Percentiles rank a stretch among this genome's conserved stretches.
Evolutionary conservation across 2,329 filamentous ascomycete species (phyloP).

Genomic region (Diplodia mutila): DNA sequence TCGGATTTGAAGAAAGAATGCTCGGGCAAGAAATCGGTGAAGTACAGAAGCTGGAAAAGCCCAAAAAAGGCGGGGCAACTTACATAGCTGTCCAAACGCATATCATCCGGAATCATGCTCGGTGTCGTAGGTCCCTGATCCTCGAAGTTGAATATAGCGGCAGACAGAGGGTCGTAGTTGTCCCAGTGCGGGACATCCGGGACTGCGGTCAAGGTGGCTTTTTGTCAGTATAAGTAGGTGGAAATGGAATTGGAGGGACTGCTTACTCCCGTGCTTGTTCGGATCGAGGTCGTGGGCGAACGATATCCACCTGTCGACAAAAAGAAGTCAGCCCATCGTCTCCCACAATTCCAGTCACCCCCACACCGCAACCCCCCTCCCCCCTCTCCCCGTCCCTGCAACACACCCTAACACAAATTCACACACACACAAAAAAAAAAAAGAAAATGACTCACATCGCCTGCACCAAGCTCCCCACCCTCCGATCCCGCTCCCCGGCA

Average conservation of each 20-base stretch:
- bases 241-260: no score
- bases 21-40: not conserved
- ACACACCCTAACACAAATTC: not conserved
- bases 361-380: not conserved
- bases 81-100: constrained; percentile 23
- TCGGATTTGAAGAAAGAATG: not conserved
- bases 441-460: constrained; percentile 3
- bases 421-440: not conserved
- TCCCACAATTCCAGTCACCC: not conserved
- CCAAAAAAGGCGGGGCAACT: not conserved
- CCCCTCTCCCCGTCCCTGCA: not conserved
- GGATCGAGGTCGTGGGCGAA: constrained; percentile 13
- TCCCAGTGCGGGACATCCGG: constrained; percentile 3
- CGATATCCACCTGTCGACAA: constrained; percentile 11
- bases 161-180: not conserved
- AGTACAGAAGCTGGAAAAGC: not conserved
- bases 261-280: constrained; percentile 5
- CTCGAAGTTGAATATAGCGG: constrained; percentile 3
- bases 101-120: constrained; percentile 8
- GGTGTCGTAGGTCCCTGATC: not conserved
- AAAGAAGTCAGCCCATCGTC: not conserved
- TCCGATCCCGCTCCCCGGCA: not conserved
- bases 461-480: not conserved
- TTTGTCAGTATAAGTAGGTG: not conserved
- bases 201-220: not conserved